phyloP scores from a whole-genome alignment of 345 rosid genomes.

The Hibiscus syriacus region DNA sequence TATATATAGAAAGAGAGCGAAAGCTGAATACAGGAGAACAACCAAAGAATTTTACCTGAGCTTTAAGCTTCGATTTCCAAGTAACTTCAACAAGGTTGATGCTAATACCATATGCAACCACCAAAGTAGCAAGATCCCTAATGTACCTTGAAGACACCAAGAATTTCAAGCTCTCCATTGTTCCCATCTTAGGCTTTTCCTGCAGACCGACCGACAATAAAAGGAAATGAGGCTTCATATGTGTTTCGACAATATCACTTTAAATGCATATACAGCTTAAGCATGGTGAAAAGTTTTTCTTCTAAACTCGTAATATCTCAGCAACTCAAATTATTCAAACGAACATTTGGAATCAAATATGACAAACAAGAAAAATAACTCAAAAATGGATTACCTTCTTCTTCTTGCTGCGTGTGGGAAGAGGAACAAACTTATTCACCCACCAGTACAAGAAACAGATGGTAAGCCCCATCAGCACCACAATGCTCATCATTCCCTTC shows the following conservation, averaged over 20 bases:
- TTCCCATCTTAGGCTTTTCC: constrained; percentile 89
- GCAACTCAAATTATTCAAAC: not conserved
- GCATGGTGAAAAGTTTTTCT: not conserved
- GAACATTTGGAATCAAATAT: constrained; percentile 5
- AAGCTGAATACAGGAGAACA: not conserved
- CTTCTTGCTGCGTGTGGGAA: constrained; percentile 92
- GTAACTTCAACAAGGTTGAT: constrained; percentile 97
- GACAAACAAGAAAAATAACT: not conserved
- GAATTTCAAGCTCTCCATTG: constrained; percentile 97
- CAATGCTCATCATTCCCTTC: constrained; percentile 96
- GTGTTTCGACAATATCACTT: not conserved
- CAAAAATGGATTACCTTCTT: constrained; percentile 57
- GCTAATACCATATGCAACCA: constrained; percentile 97
- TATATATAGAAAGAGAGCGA: not conserved
- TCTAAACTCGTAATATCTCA: not conserved
- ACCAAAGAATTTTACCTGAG: constrained; percentile 58
- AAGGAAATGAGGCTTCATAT: not conserved
- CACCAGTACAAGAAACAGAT: constrained; percentile 94
- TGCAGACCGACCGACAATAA: constrained; percentile 21
- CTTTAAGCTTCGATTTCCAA: constrained; percentile 98
- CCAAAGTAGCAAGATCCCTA: constrained; percentile 91
- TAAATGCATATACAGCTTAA: not conserved
- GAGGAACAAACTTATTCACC: constrained; percentile 67
- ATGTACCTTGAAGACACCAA: constrained; percentile 82
- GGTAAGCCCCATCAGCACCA: constrained; percentile 73